Conservation (phyloP, 441 rosid species). For the Euphorbia corollata region DNA sequence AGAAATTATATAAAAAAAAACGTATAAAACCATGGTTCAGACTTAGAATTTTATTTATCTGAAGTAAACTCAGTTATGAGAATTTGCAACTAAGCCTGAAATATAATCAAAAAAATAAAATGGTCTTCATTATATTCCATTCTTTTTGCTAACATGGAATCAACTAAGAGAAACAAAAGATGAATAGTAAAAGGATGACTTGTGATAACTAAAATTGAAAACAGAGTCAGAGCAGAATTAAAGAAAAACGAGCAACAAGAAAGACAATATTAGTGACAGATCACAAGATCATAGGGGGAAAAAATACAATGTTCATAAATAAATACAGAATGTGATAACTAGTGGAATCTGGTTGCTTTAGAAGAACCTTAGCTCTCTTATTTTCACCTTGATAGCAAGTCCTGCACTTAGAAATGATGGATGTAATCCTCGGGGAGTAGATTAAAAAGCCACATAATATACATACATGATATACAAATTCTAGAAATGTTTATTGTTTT, state of each 20-base stretch:
- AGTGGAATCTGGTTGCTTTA: background rate
- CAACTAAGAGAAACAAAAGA: background rate
- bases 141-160: background rate
- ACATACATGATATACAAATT: background rate
- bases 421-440: background rate
- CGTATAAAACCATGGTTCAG: background rate
- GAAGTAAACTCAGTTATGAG: background rate
- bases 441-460: too few relatives aligned
- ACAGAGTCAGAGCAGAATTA: background rate
- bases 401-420: conserved; percentile 1
- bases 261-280: background rate
- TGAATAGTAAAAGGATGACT: background rate
- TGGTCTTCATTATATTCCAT: background rate
- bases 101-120: background rate
- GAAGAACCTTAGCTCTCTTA: background rate
- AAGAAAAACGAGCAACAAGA: background rate
- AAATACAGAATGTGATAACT: background rate
- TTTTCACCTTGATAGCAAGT: background rate
- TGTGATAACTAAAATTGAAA: background rate
- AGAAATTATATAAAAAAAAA: background rate
- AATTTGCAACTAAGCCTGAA: background rate
- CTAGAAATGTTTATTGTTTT: too few relatives aligned
- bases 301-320: background rate
- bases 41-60: background rate
- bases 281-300: background rate